Evolutionary conservation across 176 grass and related monocot genomes (phyloP), one percentile per base, ranked within the genome.

Genomic region (Rhynchospora tenuis): DNA sequence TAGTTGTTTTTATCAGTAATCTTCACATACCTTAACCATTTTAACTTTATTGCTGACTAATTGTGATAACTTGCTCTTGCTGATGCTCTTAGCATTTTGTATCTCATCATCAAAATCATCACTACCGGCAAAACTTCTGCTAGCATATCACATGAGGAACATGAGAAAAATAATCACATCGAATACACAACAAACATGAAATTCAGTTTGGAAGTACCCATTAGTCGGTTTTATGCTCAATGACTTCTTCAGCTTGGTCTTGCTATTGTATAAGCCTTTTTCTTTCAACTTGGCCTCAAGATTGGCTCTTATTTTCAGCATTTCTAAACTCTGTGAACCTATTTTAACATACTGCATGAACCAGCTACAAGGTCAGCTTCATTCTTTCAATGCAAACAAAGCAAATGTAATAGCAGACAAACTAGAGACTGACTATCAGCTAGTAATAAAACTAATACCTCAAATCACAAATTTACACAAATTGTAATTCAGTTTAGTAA

Each of bases 81-180:
- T 89, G 28, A 14, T 56, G 16, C 74, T 57, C 63, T 90, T 79
- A 85, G 54, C 85, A 55, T 89, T 91, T 78, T 86, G 80, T 13
- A 93, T 75, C 81, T 94, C 92, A 86, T 98, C 95, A 57, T 95
- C 95, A 89, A 98, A 98, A 89, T 95, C 90, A 86, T 89, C 79
- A 64, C 85, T 66, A 27, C 64, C 79, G 56, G 86, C 88, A 27
- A 91, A 73, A n/a, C 60, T 81, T 61, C 90, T 91, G 77, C 86
- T 85, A 44, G 80, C 19, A 85, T 50, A 86, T 90, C 43, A 83
- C 14, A 75, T 26, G 31, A 7, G 70, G 33, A 16, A 80, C 43
- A 65, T 85, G 59, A 89, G 59, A 86, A 84, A 77, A 17, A 90
- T 62, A 79, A 31, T 85, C 8, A 76, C 76, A 74, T 51, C 47